Conservation (phyloP, 2,329 filamentous ascomycete genomes). For the Fusarium citri region DNA sequence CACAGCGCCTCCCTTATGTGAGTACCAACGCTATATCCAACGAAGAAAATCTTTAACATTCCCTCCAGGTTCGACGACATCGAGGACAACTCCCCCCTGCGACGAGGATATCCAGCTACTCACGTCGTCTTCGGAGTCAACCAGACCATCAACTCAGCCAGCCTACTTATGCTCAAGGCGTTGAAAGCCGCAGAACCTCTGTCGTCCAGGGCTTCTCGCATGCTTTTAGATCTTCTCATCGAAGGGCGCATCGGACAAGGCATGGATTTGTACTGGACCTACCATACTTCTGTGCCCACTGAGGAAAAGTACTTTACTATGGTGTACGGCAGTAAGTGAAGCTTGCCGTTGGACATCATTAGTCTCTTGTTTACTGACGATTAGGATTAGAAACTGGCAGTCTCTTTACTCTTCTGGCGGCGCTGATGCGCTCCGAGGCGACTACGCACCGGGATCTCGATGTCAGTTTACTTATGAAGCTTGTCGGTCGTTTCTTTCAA, state of each 20-base stretch:
- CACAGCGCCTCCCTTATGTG: background rate
- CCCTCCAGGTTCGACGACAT: background rate
- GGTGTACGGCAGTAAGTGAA: background rate
- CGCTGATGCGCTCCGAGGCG: background rate
- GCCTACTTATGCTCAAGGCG: background rate
- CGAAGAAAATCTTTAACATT: background rate
- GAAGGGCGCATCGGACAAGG: background rate
- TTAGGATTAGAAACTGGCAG: background rate
- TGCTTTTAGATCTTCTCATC: background rate
- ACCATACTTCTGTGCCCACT: background rate
- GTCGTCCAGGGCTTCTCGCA: background rate
- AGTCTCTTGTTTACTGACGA: background rate
- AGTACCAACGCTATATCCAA: background rate
- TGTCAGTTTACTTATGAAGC: background rate
- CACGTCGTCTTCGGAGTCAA: background rate
- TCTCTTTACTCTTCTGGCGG: background rate
- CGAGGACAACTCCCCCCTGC: background rate
- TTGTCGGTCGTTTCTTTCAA: background rate
- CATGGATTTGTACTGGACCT: background rate
- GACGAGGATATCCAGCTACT: background rate
- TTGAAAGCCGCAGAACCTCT: background rate
- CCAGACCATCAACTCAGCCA: background rate
- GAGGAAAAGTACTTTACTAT: background rate
- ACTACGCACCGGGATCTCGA: background rate
- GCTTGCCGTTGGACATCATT: too few species aligned